Conservation (phyloP, 2,329 filamentous ascomycete genomes). For the Alternaria consortialis region DNA sequence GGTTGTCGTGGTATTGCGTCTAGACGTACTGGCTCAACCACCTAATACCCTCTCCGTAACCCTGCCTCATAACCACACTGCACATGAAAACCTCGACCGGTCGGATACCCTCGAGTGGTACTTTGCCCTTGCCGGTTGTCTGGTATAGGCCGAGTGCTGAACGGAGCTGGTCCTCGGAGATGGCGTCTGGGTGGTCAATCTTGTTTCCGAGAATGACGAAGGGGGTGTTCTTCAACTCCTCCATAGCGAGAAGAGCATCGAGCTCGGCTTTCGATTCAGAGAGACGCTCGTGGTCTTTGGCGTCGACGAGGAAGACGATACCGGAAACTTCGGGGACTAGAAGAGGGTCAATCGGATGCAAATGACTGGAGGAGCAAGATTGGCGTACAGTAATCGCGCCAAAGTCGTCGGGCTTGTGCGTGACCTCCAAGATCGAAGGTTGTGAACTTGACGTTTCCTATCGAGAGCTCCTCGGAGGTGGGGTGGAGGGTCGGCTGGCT, state of each 20-base stretch:
- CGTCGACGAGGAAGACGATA: slow-evolving; percentile 97
- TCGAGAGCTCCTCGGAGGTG: slow-evolving; percentile 71
- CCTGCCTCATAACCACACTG: slow-evolving; percentile 97
- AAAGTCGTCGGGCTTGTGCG: slow-evolving; percentile 52
- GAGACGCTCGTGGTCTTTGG: slow-evolving; percentile 96
- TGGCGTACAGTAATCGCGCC: slow-evolving; percentile 50
- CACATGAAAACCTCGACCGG: slow-evolving; percentile 96
- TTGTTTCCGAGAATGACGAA: slow-evolving; percentile 98
- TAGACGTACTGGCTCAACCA: slow-evolving; percentile 56
- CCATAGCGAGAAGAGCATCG: slow-evolving; percentile 92
- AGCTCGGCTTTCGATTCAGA: slow-evolving; percentile 95
- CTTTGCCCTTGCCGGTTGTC: slow-evolving; percentile 51
- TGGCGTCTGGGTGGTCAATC: slow-evolving; percentile 96
- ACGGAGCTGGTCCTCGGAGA: slow-evolving; percentile 94
- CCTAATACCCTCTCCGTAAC: slow-evolving; percentile 54
- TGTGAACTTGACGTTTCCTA: slow-evolving; percentile 77
- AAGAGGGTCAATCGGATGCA: slow-evolving; percentile 12
- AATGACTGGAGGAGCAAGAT: neutral
- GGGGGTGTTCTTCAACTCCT: slow-evolving; percentile 93
- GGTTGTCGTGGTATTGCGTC: slow-evolving; percentile 1
- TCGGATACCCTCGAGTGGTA: slow-evolving; percentile 49
- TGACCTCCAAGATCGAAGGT: slow-evolving; percentile 75
- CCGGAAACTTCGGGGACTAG: slow-evolving; percentile 61
- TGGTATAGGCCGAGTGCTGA: slow-evolving; percentile 93
- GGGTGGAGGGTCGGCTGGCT: slow-evolving; percentile 46